Evolutionary conservation across 768 basidiomycete species (phyloP).

Genomic region (Dioszegia crocea): DNA sequence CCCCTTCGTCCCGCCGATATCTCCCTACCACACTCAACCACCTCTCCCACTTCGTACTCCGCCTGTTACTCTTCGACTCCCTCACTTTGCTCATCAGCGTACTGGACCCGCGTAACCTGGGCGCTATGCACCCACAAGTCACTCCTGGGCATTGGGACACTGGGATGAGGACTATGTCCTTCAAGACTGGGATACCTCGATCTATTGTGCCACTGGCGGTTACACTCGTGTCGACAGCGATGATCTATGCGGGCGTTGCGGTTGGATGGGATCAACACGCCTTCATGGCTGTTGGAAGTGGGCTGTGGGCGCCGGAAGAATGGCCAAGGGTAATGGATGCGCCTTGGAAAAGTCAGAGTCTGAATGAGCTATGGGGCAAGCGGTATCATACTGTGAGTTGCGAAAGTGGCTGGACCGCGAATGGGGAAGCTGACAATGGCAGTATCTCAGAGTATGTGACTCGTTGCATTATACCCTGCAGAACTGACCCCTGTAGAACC

Average conservation of each 20-base stretch:
- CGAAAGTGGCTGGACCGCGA: background rate
- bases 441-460: slow-evolving; percentile 4
- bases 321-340: slow-evolving; percentile 11
- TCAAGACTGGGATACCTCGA: background rate
- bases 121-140: background rate
- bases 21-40: background rate
- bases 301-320: slow-evolving; percentile 11
- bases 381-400: slow-evolving; percentile 10
- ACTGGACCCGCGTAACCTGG: slow-evolving; percentile 1
- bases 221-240: background rate
- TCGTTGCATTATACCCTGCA: too few species aligned
- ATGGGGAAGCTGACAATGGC: background rate
- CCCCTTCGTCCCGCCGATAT: background rate
- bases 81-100: background rate
- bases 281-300: slow-evolving; percentile 3
- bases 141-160: background rate
- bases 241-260: background rate
- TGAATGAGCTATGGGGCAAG: slow-evolving; percentile 15
- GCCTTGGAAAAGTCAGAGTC: slow-evolving; percentile 7
- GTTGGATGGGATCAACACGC: slow-evolving; percentile 4
- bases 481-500: background rate
- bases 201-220: background rate
- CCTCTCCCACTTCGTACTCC: slow-evolving; percentile 2
- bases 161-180: background rate
- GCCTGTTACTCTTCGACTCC: slow-evolving; percentile 4